Evolutionary conservation across 257 asterid genomes (phyloP), one percentile per base, ranked within the genome.

Genomic region (Ajuga chamaepitys): DNA sequence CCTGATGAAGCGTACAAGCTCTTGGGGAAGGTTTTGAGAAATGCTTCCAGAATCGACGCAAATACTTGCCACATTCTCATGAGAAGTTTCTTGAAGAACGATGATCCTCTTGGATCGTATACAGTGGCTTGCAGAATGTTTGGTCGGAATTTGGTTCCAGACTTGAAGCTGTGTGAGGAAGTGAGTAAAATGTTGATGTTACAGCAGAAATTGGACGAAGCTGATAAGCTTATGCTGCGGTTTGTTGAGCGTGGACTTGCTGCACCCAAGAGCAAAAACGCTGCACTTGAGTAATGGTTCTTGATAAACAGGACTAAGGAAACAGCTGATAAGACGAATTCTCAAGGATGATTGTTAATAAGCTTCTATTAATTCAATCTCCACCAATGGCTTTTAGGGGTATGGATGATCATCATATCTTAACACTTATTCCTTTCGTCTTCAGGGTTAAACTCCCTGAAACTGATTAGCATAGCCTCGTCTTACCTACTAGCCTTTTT

Each of bases 61-160:
- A 69, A 78, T 51, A 78, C 90, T 40, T 87, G 99, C 81, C 86
- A 72, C 68, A 52, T 81, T 78, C 92, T 93, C 68, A 80, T 93
- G 72, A 87, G 75, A 64, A 77, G 80, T 58, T 86, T 80, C 71
- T 61, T 93, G 76, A 86, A 78, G 79, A 81, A 77, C 37, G 95
- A 81, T 63, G 72, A 83, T 61, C 82, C 97, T 53, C 25, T 87
- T 32, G 86, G 88, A 37, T 81, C 99, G 17, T 93, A 86, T 76
- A 83, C 77, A 73, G 95, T 93, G 47, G 97, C 95, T 11, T 87
- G 96, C 80, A 79, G 95, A 66, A 93, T 93, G 99, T 88, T 93
- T 75, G 76, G 83, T 73, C 80, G 95, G 45, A 89, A 93, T 78
- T 75, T 93, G 75, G 70, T 89, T 57, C 99, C 97, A 25, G 92